phyloP scores from a whole-genome alignment of 1,139 yeast species.

The Hemisphaericaspora xylanilytica region DNA sequence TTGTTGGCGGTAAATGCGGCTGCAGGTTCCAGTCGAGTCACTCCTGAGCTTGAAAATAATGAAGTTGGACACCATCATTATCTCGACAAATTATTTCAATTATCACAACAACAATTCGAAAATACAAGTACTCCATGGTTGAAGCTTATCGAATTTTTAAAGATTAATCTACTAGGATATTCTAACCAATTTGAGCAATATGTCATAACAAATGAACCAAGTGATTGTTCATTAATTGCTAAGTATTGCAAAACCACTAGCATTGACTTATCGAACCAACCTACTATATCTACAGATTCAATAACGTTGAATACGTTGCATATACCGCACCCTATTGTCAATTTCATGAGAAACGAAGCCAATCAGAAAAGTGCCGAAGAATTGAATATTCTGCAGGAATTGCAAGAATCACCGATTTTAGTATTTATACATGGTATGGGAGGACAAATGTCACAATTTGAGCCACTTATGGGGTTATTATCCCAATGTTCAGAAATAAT shows the following conservation, averaged over 20 bases:
- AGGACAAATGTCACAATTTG: conserved; percentile 75
- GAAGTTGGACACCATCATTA: not conserved
- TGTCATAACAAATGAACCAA: conserved; percentile 45
- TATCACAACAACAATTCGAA: conserved; percentile 13
- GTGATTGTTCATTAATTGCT: conserved; percentile 53
- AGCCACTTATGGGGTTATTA: conserved; percentile 59
- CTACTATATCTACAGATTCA: conserved; percentile 29
- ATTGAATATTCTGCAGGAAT: conserved; percentile 30
- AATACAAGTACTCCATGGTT: conserved; percentile 22
- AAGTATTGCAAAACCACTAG: conserved; percentile 42
- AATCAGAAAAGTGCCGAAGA: conserved; percentile 20
- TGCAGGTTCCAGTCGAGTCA: conserved; percentile 4
- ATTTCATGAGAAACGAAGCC: conserved; percentile 43
- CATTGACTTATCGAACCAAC: conserved; percentile 27
- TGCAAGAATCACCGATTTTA: conserved; percentile 53
- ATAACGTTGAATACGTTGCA: conserved; percentile 44
- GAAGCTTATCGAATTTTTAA: conserved; percentile 28
- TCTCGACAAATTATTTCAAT: conserved; percentile 3
- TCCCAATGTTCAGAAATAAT: conserved; percentile 65
- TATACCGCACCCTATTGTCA: conserved; percentile 53
- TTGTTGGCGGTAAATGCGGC: conserved; percentile 15
- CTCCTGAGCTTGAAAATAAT: not conserved
- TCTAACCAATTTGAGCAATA: conserved; percentile 39
- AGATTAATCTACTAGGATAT: conserved; percentile 22
- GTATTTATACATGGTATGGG: conserved; percentile 74